Conservation (phyloP, 768 basidiomycete genomes). For the Mycena amicta region DNA sequence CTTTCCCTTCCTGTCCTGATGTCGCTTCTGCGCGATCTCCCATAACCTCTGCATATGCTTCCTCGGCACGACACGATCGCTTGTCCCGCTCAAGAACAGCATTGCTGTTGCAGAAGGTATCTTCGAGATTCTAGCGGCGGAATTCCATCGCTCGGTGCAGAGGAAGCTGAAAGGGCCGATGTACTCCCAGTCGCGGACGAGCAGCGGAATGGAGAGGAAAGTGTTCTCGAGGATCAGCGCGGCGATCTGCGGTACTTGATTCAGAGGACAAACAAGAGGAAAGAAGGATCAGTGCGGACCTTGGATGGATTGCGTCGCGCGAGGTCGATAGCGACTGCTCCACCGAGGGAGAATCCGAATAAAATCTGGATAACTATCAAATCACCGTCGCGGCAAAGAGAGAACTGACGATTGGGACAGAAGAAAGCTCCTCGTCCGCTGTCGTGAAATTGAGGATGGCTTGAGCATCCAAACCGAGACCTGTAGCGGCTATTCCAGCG, state of each 20-base stretch:
- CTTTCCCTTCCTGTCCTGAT: background rate
- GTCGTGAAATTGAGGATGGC: slow-evolving; percentile 20
- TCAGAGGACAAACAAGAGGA: too few relatives aligned
- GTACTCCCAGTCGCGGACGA: slow-evolving; percentile 9
- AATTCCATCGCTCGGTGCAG: slow-evolving; percentile 71
- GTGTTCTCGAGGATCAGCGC: slow-evolving; percentile 76
- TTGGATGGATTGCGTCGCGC: slow-evolving; percentile 38
- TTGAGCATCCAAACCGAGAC: slow-evolving; percentile 23
- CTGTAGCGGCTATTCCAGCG: background rate
- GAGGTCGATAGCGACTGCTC: slow-evolving; percentile 72
- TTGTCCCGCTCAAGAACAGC: slow-evolving; percentile 60
- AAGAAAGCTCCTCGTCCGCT: slow-evolving; percentile 5
- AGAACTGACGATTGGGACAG: slow-evolving; percentile 18
- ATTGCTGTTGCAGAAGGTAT: slow-evolving; percentile 52
- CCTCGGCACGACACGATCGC: slow-evolving; percentile 55
- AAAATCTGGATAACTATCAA: slow-evolving; percentile 37
- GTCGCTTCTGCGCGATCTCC: slow-evolving; percentile 35
- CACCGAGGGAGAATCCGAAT: slow-evolving; percentile 68
- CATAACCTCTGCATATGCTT: slow-evolving; percentile 55
- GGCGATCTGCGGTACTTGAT: too few relatives aligned
- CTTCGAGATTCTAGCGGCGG: slow-evolving; percentile 37
- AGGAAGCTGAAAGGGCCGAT: slow-evolving; percentile 56
- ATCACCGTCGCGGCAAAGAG: background rate
- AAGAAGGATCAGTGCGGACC: too few relatives aligned
- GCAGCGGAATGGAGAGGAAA: slow-evolving; percentile 57